Evolutionary conservation across 331 rosid species (phyloP), one percentile per base, ranked within the genome.

Genomic region (Rhamnella rubrinervis): DNA sequence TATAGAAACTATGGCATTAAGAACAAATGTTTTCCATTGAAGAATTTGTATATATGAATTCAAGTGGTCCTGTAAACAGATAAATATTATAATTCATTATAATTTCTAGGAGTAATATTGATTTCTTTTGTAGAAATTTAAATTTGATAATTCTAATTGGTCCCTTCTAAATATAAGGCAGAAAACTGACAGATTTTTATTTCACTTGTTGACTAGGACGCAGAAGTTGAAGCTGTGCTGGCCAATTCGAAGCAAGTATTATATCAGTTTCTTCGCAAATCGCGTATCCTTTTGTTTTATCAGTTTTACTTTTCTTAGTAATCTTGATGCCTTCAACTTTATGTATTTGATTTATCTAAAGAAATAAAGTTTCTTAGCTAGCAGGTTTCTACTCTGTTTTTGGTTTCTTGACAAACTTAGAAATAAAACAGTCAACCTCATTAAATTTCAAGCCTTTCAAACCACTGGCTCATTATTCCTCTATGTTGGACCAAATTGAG

Each of bases 161-260:
- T 77, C 59, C 66, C 73, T 38, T 71, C 52, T 41, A 18, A 59
- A 20, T 59, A 71, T 57, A 63, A 65, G 61, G 66, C 66, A 23
- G 72, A 67, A 59, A 62, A 44, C 67, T 75, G 66, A 68, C 50
- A 9, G 39, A 57, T 18, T 67, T 61, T 77, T 55, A 23, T 28
- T 71, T 63, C 67, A 73, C 78, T 65, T 68, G 26, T 60, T 65
- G 10, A 63, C 55, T 75, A 92, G 96, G 88, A 59, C 56, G 96
- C 90, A n/a, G 93, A 86, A 85, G 92, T 85, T 79, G 93, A 89
- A 82, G 97, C 97, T 74, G 89, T 89, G 75, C 72, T 89, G 53
- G 83, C 96, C 66, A 92, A 92, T 71, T 66, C 97, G 51, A 84
- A 79, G 80, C 93, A 85, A 85, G 74, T 92, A 73, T 85, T 92